Percentiles rank a stretch among this genome's conserved stretches.
phyloP scores from a whole-genome alignment of 2,329 filamentous ascomycete species.

The Botrytis paeoniae region DNA sequence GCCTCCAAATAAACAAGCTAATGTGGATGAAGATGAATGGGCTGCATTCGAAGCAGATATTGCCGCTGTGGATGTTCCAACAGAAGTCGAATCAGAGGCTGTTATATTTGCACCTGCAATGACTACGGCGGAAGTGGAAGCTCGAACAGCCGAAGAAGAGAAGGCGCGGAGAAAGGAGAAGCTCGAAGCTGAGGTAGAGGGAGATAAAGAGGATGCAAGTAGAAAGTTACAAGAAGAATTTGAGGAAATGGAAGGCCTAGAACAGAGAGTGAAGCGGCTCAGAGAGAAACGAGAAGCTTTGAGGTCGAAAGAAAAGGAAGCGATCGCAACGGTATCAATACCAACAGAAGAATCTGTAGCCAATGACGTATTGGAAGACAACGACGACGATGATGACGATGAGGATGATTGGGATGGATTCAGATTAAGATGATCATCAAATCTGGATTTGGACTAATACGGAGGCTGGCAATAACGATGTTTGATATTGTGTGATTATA shows the following conservation, averaged over 20 bases:
- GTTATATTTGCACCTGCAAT: conserved; percentile 69
- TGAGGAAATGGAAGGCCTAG: conserved; percentile 78
- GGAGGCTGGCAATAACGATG: not conserved
- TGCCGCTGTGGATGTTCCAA: conserved; percentile 45
- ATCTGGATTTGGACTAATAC: not conserved
- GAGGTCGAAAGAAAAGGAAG: conserved; percentile 40
- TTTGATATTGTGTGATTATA: conserved; percentile 7
- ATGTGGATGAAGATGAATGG: conserved; percentile 76
- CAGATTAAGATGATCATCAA: conserved; percentile 14
- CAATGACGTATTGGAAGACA: conserved; percentile 13
- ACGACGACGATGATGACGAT: conserved; percentile 23
- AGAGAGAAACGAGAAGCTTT: conserved; percentile 70
- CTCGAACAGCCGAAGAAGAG: conserved; percentile 49
- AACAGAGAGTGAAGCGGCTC: conserved; percentile 65
- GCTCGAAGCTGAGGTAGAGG: conserved; percentile 55
- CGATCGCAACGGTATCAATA: not conserved
- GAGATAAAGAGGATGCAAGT: conserved; percentile 73
- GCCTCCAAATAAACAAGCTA: conserved; percentile 38
- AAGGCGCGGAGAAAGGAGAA: conserved; percentile 47
- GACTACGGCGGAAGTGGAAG: conserved; percentile 59
- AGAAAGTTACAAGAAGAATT: conserved; percentile 73
- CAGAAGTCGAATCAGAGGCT: conserved; percentile 43
- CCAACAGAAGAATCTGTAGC: not conserved
- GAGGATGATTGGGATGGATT: conserved; percentile 27
- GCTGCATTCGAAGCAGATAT: conserved; percentile 85